phyloP scores from a whole-genome alignment of 1,284 basidiomycete species.

The Pseudozyma tsukubaensis region DNA sequence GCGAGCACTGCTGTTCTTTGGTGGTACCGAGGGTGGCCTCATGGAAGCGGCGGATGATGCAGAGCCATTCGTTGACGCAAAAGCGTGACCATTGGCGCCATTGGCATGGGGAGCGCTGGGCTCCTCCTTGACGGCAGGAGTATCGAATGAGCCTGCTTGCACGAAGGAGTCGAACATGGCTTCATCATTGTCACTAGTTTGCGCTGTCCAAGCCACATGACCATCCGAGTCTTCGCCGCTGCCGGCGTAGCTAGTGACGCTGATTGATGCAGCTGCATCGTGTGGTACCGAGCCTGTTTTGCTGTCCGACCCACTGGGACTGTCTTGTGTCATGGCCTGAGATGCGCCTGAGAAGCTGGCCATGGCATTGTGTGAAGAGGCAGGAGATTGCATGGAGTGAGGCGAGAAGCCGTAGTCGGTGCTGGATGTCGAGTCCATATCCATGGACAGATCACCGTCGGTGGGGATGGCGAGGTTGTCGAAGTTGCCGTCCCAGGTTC shows the following conservation, averaged over 20 bases:
- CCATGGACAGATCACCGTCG: slow-evolving; percentile 47
- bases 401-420: slow-evolving; percentile 51
- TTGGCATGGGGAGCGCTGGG: slow-evolving; percentile 12
- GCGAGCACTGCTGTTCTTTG: slow-evolving; percentile 7
- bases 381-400: slow-evolving; percentile 43
- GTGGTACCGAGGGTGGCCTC: slow-evolving; percentile 35
- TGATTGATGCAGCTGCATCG: slow-evolving; percentile 14
- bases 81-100: slow-evolving; percentile 23
- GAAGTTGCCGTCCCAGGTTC: slow-evolving; percentile 38
- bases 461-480: slow-evolving; percentile 19
- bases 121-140: slow-evolving; percentile 28
- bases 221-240: slow-evolving; percentile 50
- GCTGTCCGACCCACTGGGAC: slow-evolving; percentile 43
- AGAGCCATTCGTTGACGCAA: slow-evolving; percentile 37
- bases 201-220: slow-evolving; percentile 31
- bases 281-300: slow-evolving; percentile 35
- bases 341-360: slow-evolving; percentile 30
- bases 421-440: slow-evolving; percentile 47
- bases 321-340: slow-evolving; percentile 34
- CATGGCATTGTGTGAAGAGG: slow-evolving; percentile 40
- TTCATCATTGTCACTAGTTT: slow-evolving; percentile 52
- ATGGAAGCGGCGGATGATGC: slow-evolving; percentile 20
- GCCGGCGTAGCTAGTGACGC: slow-evolving; percentile 33
- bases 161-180: slow-evolving; percentile 65
- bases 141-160: slow-evolving; percentile 56